Percentiles rank a stretch among this genome's conserved stretches.
phyloP scores from a whole-genome alignment of 2,329 filamentous ascomycete genomes.

The Penicillium oxalicum region DNA sequence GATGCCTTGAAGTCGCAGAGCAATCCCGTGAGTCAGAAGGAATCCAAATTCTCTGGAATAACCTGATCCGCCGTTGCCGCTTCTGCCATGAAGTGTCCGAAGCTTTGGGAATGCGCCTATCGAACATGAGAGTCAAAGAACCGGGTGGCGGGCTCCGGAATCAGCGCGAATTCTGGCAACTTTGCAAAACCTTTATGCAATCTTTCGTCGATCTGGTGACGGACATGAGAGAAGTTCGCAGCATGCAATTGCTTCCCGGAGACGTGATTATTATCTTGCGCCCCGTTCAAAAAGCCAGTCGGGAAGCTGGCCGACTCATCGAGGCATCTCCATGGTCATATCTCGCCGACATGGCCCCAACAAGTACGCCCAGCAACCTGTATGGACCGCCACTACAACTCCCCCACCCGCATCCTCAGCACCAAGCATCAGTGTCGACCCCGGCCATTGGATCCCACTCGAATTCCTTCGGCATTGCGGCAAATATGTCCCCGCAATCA shows the following conservation, averaged over 20 bases:
- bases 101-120: conserved; percentile 65
- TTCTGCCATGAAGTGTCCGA: conserved; percentile 68
- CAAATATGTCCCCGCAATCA: conserved; percentile 43
- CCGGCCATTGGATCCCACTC: conserved; percentile 16
- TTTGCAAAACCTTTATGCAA: conserved; percentile 59
- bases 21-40: conserved; percentile 55
- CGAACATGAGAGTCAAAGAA: conserved; percentile 77
- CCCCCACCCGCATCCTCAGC: conserved; percentile 26
- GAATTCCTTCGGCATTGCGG: conserved; percentile 21
- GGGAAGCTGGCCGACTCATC: conserved; percentile 71
- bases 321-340: conserved; percentile 59
- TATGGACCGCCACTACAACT: conserved; percentile 34
- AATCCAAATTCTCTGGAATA: conserved; percentile 60
- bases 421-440: conserved; percentile 28
- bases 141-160: conserved; percentile 60
- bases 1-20: conserved; percentile 58
- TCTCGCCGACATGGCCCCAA: conserved; percentile 41
- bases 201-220: conserved; percentile 44
- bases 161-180: conserved; percentile 57
- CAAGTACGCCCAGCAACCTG: conserved; percentile 26
- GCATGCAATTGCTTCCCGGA: conserved; percentile 47
- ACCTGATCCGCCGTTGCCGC: conserved; percentile 65
- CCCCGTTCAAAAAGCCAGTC: conserved; percentile 75
- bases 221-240: conserved; percentile 43
- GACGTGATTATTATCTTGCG: conserved; percentile 70